Base-by-base conservation (phyloP, 768 basidiomycete species). In the Pilatotrama ljubarskyi region DNA sequence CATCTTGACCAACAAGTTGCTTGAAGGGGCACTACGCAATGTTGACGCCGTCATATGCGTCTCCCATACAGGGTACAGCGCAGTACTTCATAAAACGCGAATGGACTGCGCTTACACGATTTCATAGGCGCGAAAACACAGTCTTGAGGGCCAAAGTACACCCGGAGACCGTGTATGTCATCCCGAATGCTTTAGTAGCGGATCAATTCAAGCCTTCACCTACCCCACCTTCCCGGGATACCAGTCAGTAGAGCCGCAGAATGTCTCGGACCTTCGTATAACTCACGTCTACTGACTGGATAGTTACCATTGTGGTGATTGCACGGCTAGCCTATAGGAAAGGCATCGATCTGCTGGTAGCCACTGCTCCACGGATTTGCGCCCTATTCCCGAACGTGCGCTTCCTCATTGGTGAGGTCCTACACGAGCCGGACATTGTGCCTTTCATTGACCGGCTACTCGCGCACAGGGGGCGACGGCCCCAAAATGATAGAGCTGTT, bases 11-110 rank as follows among this genome's bases (percentile, higher is more conserved):
- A 99, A 99, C 77, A 99, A 99, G 72, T 82, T 99, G 35, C 78
- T 98, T 40, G 90, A 85, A 11, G 94, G 84, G 4, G 88, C 91
- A 2, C 76, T 99, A 68, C 84, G 87, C 60, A 95, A 96, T 70
- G 92, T 95, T 0, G 96, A 98, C 66, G 93, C 89, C 0, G 93
- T 91, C 1, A 95, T 98, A 24, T 98, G 95, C 66, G 97, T 98
- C 48, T 96, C 94, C 8, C 91, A 98, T 74, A 98, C 95, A 0
- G 94, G 96, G 96, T 93, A 69, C 53, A 85, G 69, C 4, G 20
- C 35, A 38, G 9, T 56, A 18, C 14, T 18, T 58, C n/a, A 11
- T 15, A 1, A 24, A 40, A 14, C 14, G 3, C 38, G 40, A 29
- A 26, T 58, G 4, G 14, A 7, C 22, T 25, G 2, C 17, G 17